Evolutionary conservation across 2,329 filamentous ascomycete species (phyloP).

Genomic region (Samsoniella hepiali): DNA sequence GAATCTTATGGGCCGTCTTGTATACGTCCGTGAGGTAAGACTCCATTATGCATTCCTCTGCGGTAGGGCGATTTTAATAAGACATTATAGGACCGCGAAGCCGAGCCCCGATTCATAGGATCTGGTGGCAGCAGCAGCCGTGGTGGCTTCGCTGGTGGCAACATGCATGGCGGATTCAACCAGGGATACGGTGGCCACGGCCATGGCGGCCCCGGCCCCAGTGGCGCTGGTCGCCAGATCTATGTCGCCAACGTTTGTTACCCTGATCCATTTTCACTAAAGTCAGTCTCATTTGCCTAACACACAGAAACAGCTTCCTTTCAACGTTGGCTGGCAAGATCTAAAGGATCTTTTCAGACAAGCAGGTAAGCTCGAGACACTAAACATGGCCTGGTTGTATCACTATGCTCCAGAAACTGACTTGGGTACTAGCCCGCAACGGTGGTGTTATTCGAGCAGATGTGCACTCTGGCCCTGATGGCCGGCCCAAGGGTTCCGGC

Average conservation of each 20-base stretch:
- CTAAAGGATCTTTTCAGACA: constrained; percentile 98
- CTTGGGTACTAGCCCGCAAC: constrained; percentile 45
- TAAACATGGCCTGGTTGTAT: not conserved
- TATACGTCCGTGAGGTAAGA: constrained; percentile 92
- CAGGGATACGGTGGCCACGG: constrained; percentile 52
- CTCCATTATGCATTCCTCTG: not conserved
- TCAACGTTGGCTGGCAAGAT: constrained; percentile 97
- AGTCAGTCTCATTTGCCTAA: constrained; percentile 17
- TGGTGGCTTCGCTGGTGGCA: constrained; percentile 45
- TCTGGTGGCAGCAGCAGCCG: constrained; percentile 60
- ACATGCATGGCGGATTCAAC: constrained; percentile 51
- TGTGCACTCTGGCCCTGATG: constrained; percentile 87
- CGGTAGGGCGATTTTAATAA: constrained; percentile 17
- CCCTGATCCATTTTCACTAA: constrained; percentile 20
- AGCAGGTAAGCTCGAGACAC: constrained; percentile 68
- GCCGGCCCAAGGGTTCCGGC: constrained; percentile 91
- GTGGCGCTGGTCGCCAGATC: constrained; percentile 78
- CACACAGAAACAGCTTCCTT: constrained; percentile 70
- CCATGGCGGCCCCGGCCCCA: constrained; percentile 46
- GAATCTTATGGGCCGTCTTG: constrained; percentile 95
- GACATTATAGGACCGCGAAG: constrained; percentile 78
- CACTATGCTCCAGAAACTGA: not conserved
- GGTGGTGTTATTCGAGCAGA: constrained; percentile 90
- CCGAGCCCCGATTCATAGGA: constrained; percentile 92
- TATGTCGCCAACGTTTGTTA: constrained; percentile 96